Percentiles rank a stretch among this genome's conserved stretches.
phyloP scores from a whole-genome alignment of 495 filamentous ascomycete genomes.

The Evernia prunastri region DNA sequence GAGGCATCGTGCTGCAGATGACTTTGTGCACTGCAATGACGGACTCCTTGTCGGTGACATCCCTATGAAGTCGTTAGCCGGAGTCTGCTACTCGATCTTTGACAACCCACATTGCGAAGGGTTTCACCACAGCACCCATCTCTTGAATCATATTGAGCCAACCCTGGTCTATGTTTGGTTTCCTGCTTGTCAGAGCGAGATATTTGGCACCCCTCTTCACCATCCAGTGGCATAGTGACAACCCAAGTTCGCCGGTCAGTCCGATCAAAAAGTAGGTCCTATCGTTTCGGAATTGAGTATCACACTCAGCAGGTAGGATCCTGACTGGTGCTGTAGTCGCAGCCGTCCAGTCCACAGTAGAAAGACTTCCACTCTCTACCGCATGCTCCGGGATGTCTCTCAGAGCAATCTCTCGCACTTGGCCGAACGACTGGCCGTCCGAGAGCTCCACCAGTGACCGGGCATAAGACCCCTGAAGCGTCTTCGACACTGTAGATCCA shows the following conservation, averaged over 20 bases:
- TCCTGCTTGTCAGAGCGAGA: slow-evolving; percentile 52
- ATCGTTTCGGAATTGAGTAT: slow-evolving; percentile 20
- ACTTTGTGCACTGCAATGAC: not conserved
- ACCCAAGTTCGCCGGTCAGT: slow-evolving; percentile 51
- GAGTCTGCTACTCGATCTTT: no score
- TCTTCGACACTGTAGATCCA: not conserved
- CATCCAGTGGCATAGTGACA: slow-evolving; percentile 54
- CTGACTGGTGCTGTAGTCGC: not conserved
- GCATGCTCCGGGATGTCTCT: not conserved
- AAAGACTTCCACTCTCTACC: not conserved
- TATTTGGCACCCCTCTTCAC: slow-evolving; percentile 46
- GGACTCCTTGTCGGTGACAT: slow-evolving; percentile 1
- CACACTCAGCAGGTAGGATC: not conserved
- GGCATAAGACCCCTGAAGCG: not conserved
- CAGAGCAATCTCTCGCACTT: not conserved
- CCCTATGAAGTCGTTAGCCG: not conserved
- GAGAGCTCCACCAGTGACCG: not conserved
- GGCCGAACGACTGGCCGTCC: not conserved
- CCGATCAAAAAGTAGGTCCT: slow-evolving; percentile 53
- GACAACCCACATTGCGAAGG: slow-evolving; percentile 1
- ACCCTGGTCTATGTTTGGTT: slow-evolving; percentile 42
- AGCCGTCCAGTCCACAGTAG: not conserved
- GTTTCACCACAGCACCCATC: slow-evolving; percentile 21
- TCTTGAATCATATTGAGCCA: slow-evolving; percentile 41
- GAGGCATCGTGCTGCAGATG: slow-evolving; percentile 12